These are phyloP conservation scores for Ophiostoma montium DNA, from an alignment of 2,329 filamentous ascomycete genomes.

Conservation along the genomic window DNA sequence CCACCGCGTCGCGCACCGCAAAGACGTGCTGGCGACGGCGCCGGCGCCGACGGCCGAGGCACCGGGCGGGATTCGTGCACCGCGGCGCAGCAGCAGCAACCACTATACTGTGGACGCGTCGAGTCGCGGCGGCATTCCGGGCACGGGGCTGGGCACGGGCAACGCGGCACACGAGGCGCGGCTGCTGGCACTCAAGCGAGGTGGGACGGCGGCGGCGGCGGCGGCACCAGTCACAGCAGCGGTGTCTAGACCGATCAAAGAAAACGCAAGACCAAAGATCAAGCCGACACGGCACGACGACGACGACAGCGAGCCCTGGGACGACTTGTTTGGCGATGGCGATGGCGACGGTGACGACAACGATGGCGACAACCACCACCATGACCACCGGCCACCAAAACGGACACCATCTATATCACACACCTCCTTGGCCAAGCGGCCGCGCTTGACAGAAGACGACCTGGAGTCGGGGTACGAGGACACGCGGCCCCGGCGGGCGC, in stretches of 20 bases:
- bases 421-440: constrained; percentile 4
- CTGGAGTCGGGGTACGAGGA: constrained; percentile 3
- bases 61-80: constrained; percentile 11
- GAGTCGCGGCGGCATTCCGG: constrained; percentile 15
- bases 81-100: constrained; percentile 6
- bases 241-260: no score
- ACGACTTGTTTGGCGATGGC: constrained; percentile 9
- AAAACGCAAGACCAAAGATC: constrained; percentile 9
- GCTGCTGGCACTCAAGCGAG: constrained; percentile 22
- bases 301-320: constrained; percentile 5
- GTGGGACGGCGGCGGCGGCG: not conserved
- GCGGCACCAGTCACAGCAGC: not conserved
- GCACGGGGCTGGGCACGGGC: constrained; percentile 4
- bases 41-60: no score
- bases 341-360: constrained; percentile 14
- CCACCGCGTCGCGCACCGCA: constrained; percentile 26
- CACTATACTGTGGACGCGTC: not conserved
- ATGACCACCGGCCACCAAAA: constrained; percentile 1
- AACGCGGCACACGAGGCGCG: constrained; percentile 20
- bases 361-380: constrained; percentile 11
- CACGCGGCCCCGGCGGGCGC: not conserved
- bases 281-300: constrained; percentile 1
- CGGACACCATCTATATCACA: not conserved
- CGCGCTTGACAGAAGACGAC: constrained; percentile 8
- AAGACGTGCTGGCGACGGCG: constrained; percentile 3